A percentile compares a stretch with the other conserved stretches of the same genome.
Evolutionary conservation across 164 flowering plant species (phyloP).

Genomic region (grape (Vitis vinifera)): DNA sequence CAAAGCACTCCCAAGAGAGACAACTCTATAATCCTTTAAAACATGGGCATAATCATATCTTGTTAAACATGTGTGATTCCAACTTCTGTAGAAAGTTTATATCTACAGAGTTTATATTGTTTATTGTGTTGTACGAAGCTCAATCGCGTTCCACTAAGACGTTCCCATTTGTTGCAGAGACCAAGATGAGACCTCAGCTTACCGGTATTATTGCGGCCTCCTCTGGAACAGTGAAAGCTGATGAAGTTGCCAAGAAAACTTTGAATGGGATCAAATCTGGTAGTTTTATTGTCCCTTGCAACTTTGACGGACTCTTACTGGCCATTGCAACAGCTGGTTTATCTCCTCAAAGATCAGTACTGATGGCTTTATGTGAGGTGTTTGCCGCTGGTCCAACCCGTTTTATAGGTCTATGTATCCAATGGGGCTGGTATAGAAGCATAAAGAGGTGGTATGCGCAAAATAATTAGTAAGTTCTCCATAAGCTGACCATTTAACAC

Average conservation of each 20-base stretch:
- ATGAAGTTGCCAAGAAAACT: conserved; percentile 75
- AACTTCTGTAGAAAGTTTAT: no score
- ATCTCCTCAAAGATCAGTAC: conserved; percentile 79
- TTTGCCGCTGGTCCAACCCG: conserved; percentile 57
- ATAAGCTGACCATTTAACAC: background rate
- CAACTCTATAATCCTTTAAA: no score
- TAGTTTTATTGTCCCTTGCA: conserved; percentile 68
- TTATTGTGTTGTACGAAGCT: background rate
- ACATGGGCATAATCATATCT: no score
- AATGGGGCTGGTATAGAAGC: conserved; percentile 76
- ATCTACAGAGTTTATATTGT: background rate
- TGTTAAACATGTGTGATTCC: no score
- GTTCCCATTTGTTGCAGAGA: conserved; percentile 51
- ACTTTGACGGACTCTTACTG: conserved; percentile 68
- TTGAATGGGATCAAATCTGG: conserved; percentile 75
- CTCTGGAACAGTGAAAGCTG: conserved; percentile 75
- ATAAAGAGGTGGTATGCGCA: conserved; percentile 66
- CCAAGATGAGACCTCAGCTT: conserved; percentile 56
- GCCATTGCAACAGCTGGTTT: conserved; percentile 82
- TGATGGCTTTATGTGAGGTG: conserved; percentile 81
- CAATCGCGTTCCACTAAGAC: background rate
- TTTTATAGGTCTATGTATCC: conserved; percentile 56
- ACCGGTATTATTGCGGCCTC: conserved; percentile 72
- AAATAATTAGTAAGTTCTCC: conserved; percentile 34
- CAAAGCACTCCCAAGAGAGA: no score